phyloP scores from a whole-genome alignment of 768 basidiomycete genomes.

The Ephemerocybe angulata region DNA sequence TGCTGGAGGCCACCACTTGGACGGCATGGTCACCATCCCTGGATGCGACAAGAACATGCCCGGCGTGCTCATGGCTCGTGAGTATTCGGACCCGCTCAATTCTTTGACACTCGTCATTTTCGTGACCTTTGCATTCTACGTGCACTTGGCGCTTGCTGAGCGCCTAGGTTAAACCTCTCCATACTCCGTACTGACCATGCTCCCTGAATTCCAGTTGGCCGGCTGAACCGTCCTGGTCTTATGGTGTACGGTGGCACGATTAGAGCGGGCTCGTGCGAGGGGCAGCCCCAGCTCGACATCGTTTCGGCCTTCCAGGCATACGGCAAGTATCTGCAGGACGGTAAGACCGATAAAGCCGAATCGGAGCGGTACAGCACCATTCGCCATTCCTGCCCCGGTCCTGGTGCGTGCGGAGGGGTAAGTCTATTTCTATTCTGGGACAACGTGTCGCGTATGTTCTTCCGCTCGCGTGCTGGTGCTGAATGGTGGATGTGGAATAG shows the following conservation, averaged over 20 bases:
- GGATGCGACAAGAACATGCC: constrained; percentile 99
- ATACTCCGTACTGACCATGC: neutral
- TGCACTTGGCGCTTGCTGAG: constrained; percentile 7
- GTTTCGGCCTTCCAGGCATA: constrained; percentile 98
- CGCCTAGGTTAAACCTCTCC: constrained; percentile 11
- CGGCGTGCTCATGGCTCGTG: constrained; percentile 95
- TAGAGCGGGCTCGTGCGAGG: constrained; percentile 86
- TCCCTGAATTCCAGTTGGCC: constrained; percentile 66
- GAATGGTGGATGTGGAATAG: constrained; percentile 35
- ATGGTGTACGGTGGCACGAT: constrained; percentile 99
- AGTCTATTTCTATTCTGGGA: constrained; percentile 27
- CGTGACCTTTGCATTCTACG: neutral
- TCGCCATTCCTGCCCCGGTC: constrained; percentile 93
- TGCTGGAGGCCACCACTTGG: constrained; percentile 95
- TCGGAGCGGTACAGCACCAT: constrained; percentile 80
- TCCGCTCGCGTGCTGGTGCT: neutral
- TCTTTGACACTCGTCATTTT: neutral
- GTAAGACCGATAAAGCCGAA: constrained; percentile 81
- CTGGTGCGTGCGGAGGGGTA: constrained; percentile 96
- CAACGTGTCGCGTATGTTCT: neutral
- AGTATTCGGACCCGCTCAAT: constrained; percentile 29
- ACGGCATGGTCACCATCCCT: constrained; percentile 95
- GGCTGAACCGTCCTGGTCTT: constrained; percentile 91
- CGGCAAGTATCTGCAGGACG: constrained; percentile 90
- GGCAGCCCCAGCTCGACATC: constrained; percentile 84